Conservation (phyloP, 805 yeast genomes). For the Ogataea allantospora region DNA sequence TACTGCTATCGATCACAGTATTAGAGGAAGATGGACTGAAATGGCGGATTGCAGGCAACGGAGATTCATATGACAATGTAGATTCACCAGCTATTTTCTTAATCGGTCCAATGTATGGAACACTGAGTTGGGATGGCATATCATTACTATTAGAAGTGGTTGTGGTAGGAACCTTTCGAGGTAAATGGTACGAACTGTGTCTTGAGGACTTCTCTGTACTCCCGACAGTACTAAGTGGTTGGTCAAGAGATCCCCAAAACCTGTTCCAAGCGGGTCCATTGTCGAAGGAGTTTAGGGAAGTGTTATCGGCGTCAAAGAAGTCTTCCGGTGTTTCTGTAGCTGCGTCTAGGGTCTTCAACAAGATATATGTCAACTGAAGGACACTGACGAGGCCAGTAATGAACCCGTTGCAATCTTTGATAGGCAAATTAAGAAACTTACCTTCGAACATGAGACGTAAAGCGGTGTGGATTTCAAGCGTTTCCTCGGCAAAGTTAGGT, state of each 20-base stretch:
- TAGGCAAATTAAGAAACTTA: slow-evolving; percentile 43
- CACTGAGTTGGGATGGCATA: slow-evolving; percentile 16
- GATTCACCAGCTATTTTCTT: slow-evolving; percentile 9
- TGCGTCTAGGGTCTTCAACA: slow-evolving; percentile 36
- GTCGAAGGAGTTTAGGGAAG: slow-evolving; percentile 17
- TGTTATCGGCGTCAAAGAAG: slow-evolving; percentile 29
- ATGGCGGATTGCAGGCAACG: slow-evolving; percentile 1
- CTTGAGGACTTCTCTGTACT: slow-evolving; percentile 26
- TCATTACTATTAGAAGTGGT: slow-evolving; percentile 21
- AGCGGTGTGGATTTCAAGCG: slow-evolving; percentile 41
- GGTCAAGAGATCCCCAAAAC: slow-evolving; percentile 34
- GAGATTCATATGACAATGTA: slow-evolving; percentile 4
- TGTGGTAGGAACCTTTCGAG: slow-evolving; percentile 10
- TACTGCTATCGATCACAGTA: slow-evolving; percentile 13
- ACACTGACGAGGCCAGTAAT: slow-evolving; percentile 45
- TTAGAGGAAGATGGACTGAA: slow-evolving; percentile 13
- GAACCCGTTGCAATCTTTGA: slow-evolving; percentile 30
- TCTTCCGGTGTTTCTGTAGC: slow-evolving; percentile 32
- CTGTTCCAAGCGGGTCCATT: slow-evolving; percentile 35
- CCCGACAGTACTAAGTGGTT: slow-evolving; percentile 28
- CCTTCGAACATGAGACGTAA: slow-evolving; percentile 47
- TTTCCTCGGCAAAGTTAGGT: slow-evolving; percentile 43
- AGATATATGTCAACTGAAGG: slow-evolving; percentile 41
- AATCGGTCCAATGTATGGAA: slow-evolving; percentile 22
- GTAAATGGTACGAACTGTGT: slow-evolving; percentile 18